Percentiles rank a stretch among this genome's conserved stretches.
Evolutionary conservation across 2,329 filamentous ascomycete species (phyloP).

Genomic region (Rhinocladiella similis): DNA sequence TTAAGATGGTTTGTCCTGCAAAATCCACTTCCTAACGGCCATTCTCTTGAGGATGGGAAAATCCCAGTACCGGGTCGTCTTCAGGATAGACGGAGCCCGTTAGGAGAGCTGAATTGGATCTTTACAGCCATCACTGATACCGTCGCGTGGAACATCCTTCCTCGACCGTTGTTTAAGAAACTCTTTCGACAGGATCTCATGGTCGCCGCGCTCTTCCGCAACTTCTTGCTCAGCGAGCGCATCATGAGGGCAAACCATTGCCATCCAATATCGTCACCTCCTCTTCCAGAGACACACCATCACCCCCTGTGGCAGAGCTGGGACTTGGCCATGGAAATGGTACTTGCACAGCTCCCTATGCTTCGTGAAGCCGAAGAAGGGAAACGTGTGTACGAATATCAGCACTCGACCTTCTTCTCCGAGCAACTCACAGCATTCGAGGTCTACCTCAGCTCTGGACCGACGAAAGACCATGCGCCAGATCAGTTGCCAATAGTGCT

Average conservation of each 20-base stretch:
- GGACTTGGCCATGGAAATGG: conserved; percentile 96
- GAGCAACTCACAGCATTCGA: conserved; percentile 97
- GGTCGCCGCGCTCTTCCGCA: conserved; percentile 96
- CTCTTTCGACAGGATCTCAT: conserved; percentile 97
- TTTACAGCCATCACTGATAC: conserved; percentile 99
- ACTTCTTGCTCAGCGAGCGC: conserved; percentile 90
- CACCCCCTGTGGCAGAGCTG: conserved; percentile 96
- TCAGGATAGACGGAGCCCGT: conserved; percentile 86
- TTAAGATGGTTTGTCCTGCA: conserved; percentile 95
- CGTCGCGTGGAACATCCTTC: conserved; percentile 95
- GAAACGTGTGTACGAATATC: conserved; percentile 80
- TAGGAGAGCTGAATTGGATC: conserved; percentile 98
- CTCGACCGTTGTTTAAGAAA: conserved; percentile 88
- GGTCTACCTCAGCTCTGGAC: conserved; percentile 83
- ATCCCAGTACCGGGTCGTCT: conserved; percentile 80
- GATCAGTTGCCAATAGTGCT: conserved; percentile 95
- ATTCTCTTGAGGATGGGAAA: conserved; percentile 79
- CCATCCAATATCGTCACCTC: conserved; percentile 86
- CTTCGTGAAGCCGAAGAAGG: conserved; percentile 75
- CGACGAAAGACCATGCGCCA: conserved; percentile 80
- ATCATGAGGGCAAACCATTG: conserved; percentile 97
- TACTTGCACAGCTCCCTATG: conserved; percentile 82
- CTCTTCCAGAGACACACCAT: conserved; percentile 90
- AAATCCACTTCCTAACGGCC: conserved; percentile 69
- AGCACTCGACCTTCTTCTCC: conserved; percentile 93